Base-by-base conservation (phyloP, 2,329 filamentous ascomycete genomes). In the Cordyceps militaris region DNA sequence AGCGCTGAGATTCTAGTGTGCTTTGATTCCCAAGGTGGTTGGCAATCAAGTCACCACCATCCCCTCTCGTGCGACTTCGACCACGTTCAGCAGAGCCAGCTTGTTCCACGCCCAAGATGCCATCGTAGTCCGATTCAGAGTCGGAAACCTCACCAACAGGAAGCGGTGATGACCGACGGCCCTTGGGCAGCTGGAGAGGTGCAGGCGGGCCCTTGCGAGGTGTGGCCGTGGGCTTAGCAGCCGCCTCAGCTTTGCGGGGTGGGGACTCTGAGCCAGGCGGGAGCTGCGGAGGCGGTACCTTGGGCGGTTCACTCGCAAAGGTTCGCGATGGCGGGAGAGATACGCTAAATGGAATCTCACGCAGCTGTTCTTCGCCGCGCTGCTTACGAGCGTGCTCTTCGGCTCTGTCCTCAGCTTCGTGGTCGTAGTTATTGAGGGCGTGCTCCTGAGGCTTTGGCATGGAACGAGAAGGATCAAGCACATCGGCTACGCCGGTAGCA, bases 61-160 rank as follows among this genome's bases (percentile, higher is more conserved):
- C 90, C 69, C 93, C 91, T 54, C 92, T 82, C 3, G 91, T 96
- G 70, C 88, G 90, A 64, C 90, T 81, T 59, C 91, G 83, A 9
- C 91, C 93, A 61, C 92, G 82, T 54, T 84, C 76, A 13, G 81
- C 76, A 36, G 80, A 73, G 0, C 80, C 75, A 51, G 86, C 76
- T 61, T 88, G 85, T 46, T 86, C 80, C 3, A 87, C 84, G 61
- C 89, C 86, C 13, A 90, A 72, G 36, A 88, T 80, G 61, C 92
- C 88, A 59, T 94, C 90, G 64, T 92, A 94, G 62, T 96, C 91
- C 0, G 89, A 92, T 60, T 90, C 89, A 0, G 86, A 86, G 36
- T 84, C 81, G 2, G 82, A 79, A 13, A 86, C 84, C n/a, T 86
- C 83, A 8, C 14, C 42, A 16, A 42, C 21, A 4, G 63, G 58